Evolutionary conservation across 2,329 filamentous ascomycete species (phyloP), one percentile per base, ranked within the genome.

Genomic region (Colletotrichum ledebouriae): DNA sequence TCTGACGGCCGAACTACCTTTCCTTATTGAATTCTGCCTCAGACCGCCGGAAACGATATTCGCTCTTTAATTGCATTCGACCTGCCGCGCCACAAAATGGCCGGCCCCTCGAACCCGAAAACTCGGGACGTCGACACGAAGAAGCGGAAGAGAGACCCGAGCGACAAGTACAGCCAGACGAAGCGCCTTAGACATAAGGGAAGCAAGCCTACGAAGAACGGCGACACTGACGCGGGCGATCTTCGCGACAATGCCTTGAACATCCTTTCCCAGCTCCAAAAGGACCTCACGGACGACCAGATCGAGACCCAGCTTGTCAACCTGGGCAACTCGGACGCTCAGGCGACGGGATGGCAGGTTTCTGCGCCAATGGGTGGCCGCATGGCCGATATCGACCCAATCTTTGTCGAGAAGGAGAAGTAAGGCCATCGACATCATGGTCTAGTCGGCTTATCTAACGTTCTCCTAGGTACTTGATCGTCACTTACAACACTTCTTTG

Each of bases 401-500:
- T 91, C 49, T 83, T 91, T 71, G 86, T 86, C 3, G 75, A 77
- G 2, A 87, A 91, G 75, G 89, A 91, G 76, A 84, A 85, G 88
- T 90, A 79, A 76, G 85, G 75, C 67, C 37, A 42, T 12, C 44
- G 29, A 5, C 29, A 34, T 42, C 34, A 44, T 42, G 4, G 49
- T 15, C 56, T 37, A 50, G 72, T 53, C 62, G 72, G 58, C 22
- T 15, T 7, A 59, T 57, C 75, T 80, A 59, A 81, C 73, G 49
- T 4, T 9, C n/a, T 22, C 42, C 42, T 22, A 94, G 93, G 76
- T 86, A 91, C 78, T 77, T 98, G 44, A 89, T 98, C 65, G 78
- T 97, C 63, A 88, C 91, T 37, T 93, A 93, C 74, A 87, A 90
- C 69, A 90, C 88, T 33, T 90, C 91, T 10, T 84, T 98, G 61